phyloP scores from a whole-genome alignment of 108 stramenopile species.

The Skeletonema costatum region DNA sequence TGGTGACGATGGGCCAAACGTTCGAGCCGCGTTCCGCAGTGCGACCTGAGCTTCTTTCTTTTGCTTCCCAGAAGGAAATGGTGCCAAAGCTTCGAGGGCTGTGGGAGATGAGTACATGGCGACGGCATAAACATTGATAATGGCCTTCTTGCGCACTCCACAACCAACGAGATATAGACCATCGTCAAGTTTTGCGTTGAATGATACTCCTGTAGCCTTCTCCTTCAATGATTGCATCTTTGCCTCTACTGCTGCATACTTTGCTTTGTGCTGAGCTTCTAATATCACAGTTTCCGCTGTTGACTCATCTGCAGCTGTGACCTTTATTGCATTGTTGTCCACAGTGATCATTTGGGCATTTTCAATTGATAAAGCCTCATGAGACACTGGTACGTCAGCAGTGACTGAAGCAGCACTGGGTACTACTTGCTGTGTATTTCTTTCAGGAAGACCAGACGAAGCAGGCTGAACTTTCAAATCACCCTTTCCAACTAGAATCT shows the following conservation, averaged over 20 bases:
- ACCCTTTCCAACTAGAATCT: neutral
- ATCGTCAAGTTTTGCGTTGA: conserved; percentile 27
- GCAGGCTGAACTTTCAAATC: neutral
- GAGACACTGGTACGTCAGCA: neutral
- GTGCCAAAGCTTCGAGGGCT: conserved; percentile 15
- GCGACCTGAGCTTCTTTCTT: conserved; percentile 28
- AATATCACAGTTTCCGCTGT: neutral
- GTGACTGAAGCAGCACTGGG: neutral
- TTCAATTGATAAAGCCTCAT: neutral
- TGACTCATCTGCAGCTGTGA: neutral
- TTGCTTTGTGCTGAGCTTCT: conserved; percentile 15
- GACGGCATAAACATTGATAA: conserved; percentile 32
- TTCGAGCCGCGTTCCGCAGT: conserved; percentile 22
- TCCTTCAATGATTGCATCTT: conserved; percentile 58
- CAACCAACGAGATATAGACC: conserved; percentile 20
- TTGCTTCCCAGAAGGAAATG: conserved; percentile 7
- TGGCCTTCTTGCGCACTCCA: conserved; percentile 34
- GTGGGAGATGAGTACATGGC: conserved; percentile 30
- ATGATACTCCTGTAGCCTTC: conserved; percentile 12
- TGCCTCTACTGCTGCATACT: neutral
- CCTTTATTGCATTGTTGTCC: neutral
- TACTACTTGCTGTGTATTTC: neutral
- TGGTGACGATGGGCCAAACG: conserved; percentile 12
- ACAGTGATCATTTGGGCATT: neutral
- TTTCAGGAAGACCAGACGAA: neutral